Conservation (phyloP, 176 grass and related monocot species). For the Tuctoria greenei region DNA sequence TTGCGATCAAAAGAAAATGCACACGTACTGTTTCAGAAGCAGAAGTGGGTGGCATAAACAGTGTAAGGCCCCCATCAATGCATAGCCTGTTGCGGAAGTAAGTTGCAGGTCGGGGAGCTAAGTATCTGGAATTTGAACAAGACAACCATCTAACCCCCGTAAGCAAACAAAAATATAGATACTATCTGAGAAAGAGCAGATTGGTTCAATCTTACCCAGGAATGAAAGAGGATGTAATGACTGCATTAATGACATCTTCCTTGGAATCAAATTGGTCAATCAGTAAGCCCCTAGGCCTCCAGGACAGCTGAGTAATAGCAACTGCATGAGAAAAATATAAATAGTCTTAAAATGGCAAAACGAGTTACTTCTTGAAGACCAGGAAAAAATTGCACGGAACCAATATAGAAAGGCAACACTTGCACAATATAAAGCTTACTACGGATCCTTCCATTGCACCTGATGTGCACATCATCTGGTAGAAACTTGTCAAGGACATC, state of each 20-base stretch:
- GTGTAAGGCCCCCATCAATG: constrained; percentile 89
- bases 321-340: constrained; percentile 52
- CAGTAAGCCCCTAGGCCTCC: constrained; percentile 83
- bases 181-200: neutral
- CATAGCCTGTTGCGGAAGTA: constrained; percentile 78
- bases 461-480: constrained; percentile 83
- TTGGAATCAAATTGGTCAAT: constrained; percentile 97
- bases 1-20: constrained; percentile 10
- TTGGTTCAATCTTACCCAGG: constrained; percentile 59
- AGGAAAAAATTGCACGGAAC: neutral
- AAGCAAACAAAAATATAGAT: neutral
- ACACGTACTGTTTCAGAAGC: constrained; percentile 68
- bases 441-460: constrained; percentile 84
- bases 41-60: constrained; percentile 99
- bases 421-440: constrained; percentile 44
- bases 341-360: constrained; percentile 15
- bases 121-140: constrained; percentile 56
- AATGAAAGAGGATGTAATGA: constrained; percentile 98
- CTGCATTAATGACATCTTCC: constrained; percentile 86
- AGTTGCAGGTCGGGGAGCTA: constrained; percentile 76
- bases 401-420: neutral
- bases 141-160: constrained; percentile 11
- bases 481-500: constrained; percentile 75
- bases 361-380: constrained; percentile 1
- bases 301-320: constrained; percentile 82